phyloP scores from a whole-genome alignment of 1,284 basidiomycete species.

The Golubevia pallescens region DNA sequence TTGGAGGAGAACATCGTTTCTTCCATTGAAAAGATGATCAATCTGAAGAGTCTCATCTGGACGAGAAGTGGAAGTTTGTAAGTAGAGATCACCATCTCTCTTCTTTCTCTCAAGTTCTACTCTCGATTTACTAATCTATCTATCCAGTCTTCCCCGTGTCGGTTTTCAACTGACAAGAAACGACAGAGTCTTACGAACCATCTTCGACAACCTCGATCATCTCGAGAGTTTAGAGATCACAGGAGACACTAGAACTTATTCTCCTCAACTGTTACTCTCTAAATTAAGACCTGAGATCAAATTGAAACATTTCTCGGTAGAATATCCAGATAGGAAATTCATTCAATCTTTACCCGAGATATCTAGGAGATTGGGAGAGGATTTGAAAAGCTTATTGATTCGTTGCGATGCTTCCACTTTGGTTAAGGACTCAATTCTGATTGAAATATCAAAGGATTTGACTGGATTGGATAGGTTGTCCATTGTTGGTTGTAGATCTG shows the following conservation, averaged over 20 bases:
- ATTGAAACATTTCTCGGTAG: slow-evolving; percentile 13
- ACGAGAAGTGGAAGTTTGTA: slow-evolving; percentile 51
- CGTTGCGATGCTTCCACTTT: slow-evolving; percentile 22
- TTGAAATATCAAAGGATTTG: slow-evolving; percentile 27
- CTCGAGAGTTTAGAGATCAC: slow-evolving; percentile 43
- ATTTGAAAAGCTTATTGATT: slow-evolving; percentile 12
- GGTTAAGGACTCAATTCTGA: slow-evolving; percentile 32
- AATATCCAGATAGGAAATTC: slow-evolving; percentile 20
- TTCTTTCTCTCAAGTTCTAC: neutral
- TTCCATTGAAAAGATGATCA: slow-evolving; percentile 22
- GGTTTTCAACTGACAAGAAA: slow-evolving; percentile 15
- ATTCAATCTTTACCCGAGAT: slow-evolving; percentile 22
- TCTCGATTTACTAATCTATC: neutral
- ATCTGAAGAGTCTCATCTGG: slow-evolving; percentile 45
- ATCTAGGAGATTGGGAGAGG: slow-evolving; percentile 12
- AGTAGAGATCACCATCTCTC: slow-evolving; percentile 4
- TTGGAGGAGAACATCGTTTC: slow-evolving; percentile 39
- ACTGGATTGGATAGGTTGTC: slow-evolving; percentile 27
- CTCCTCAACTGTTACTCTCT: slow-evolving; percentile 26
- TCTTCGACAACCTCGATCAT: slow-evolving; percentile 19
- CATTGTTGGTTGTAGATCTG: slow-evolving; percentile 45
- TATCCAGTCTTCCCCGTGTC: slow-evolving; percentile 2
- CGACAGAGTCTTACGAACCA: slow-evolving; percentile 31
- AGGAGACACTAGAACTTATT: slow-evolving; percentile 43
- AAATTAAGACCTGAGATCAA: slow-evolving; percentile 19